Evolutionary conservation across 345 rosid genomes (phyloP).

Genomic region (Xanthoceras sorbifolium): DNA sequence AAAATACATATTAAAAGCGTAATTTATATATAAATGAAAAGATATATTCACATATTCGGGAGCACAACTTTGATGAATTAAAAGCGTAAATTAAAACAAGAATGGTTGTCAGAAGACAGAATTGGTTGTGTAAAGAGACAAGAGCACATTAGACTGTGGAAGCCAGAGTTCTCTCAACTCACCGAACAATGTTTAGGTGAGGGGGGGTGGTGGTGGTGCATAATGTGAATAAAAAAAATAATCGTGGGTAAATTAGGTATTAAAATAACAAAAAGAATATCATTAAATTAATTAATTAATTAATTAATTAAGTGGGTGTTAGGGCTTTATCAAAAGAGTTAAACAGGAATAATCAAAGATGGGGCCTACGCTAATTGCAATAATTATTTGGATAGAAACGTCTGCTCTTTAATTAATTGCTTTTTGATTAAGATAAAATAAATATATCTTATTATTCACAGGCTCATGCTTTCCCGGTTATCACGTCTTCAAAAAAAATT

Average conservation of each 20-base stretch:
- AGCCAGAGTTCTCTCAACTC: slow-evolving; percentile 1
- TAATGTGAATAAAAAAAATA: background rate
- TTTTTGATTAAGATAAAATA: slow-evolving; percentile 37
- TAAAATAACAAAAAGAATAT: background rate
- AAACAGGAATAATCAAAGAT: slow-evolving; percentile 39
- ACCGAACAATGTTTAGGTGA: slow-evolving; percentile 2
- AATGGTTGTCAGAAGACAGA: background rate
- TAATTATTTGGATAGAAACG: slow-evolving; percentile 35
- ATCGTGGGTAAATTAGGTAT: background rate
- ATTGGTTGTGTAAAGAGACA: slow-evolving; percentile 1
- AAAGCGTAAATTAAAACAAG: slow-evolving; percentile 13
- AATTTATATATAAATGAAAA: too few species aligned
- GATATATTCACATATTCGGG: background rate
- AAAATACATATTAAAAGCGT: too few species aligned
- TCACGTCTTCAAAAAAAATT: background rate
- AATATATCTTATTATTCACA: slow-evolving; percentile 7
- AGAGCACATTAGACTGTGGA: background rate
- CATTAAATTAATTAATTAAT: background rate
- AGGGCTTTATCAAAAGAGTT: slow-evolving; percentile 61
- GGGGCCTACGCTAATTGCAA: slow-evolving; percentile 37
- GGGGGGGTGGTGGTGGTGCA: too few species aligned
- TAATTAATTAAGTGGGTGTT: slow-evolving; percentile 38
- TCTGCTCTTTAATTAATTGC: slow-evolving; percentile 38
- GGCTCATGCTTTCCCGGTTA: background rate
- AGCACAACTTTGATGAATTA: background rate